Base-by-base conservation (phyloP, 176 grass and related monocot species). In the Coix lacrymajobi region DNA sequence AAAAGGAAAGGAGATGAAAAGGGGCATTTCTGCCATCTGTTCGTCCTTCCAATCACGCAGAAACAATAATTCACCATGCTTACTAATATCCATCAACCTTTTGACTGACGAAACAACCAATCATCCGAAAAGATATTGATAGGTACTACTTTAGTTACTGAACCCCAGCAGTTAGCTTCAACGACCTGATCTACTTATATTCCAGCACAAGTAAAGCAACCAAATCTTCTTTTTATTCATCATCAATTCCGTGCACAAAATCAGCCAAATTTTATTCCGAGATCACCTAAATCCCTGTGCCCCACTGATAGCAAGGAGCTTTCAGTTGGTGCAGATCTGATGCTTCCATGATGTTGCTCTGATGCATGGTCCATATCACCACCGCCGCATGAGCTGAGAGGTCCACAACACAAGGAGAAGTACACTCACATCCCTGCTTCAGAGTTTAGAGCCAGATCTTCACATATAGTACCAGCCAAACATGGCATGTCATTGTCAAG, bases 181-280 rank as follows among this genome's bases (percentile, higher is more conserved):
- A 45, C 41, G 56, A 16, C 12, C 32, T 73, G 48, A 69, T 34
- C 62, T 31, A 38, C 49, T n/a, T 56, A 77, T 34, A 78, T 71
- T 75, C 61, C 81, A 73, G 48, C 32, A 72, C 2, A 72, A 46
- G 44, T 30, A 46, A 46, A 76, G 71, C 58, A 58, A 14, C n/a
- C 36, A 79, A 34, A 81, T 39, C 68, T 39, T 48, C 65, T 85
- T 58, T 85, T 58, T 65, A 14, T 4, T 31, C 22, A 44, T 29
- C 29, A 34, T 66, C 74, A 43, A 73, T 82, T 25, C 65, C 76
- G 36, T 7, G 12, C 73, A 60, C 67, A 83, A 65, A 63, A 86
- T 90, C 79, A 44, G 31, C 64, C 67, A 79, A 77, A 78, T 73
- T 79, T 90, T 83, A 86, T 90, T 86, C 83, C 29, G 15, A 58